Conservation (phyloP, 2,329 filamentous ascomycete genomes). For the Neonectria punicea region DNA sequence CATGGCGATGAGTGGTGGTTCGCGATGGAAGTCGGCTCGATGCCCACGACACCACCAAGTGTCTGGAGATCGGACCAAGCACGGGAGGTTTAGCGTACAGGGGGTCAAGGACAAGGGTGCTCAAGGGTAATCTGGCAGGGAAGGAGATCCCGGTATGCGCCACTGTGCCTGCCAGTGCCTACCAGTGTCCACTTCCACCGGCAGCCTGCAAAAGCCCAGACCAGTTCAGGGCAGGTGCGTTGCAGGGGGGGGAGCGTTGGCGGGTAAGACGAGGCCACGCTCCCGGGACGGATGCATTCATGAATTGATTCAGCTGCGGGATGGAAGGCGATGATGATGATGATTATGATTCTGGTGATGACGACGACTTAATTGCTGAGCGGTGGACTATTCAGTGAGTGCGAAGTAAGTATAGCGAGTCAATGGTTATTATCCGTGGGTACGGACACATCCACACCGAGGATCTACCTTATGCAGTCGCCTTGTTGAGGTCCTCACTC, state of each 20-base stretch:
- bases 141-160: constrained; percentile 7
- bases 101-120: constrained; percentile 11
- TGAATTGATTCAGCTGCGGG: neutral
- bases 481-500: neutral
- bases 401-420: too few species aligned
- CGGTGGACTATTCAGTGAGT: too few species aligned
- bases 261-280: neutral
- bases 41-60: constrained; percentile 34
- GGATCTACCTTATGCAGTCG: too few species aligned
- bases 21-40: constrained; percentile 29
- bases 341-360: too few species aligned
- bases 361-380: too few species aligned
- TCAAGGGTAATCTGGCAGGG: constrained; percentile 5
- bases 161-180: constrained; percentile 7
- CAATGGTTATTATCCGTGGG: too few species aligned
- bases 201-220: neutral
- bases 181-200: neutral
- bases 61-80: constrained; percentile 42
- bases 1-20: constrained; percentile 6
- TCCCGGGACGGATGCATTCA: neutral
- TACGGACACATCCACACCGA: too few species aligned
- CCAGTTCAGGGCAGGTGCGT: neutral
- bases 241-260: constrained; percentile 4
- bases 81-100: constrained; percentile 35
- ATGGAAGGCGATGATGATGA: too few species aligned